Percentiles rank a stretch among this genome's conserved stretches.
These are phyloP conservation scores for Lasiosphaeria ovina DNA, from an alignment of 495 filamentous ascomycete species.

Conservation along the genomic window DNA sequence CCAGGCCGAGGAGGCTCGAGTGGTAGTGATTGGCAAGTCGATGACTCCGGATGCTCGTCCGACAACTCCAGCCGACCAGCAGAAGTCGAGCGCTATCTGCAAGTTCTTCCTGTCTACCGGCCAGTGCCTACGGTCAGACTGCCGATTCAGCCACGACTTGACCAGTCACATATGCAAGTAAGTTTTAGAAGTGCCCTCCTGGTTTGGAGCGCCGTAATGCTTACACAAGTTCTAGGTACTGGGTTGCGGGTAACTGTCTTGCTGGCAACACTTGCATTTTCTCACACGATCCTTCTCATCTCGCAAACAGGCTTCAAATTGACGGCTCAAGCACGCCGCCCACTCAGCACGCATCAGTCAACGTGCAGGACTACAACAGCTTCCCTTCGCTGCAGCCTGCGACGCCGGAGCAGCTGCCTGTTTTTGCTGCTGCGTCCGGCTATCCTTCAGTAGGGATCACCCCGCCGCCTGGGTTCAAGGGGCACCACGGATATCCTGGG, in stretches of 20 bases:
- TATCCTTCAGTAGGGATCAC: constrained; percentile 51
- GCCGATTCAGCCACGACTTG: constrained; percentile 93
- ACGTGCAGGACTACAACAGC: constrained; percentile 82
- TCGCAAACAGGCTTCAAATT: constrained; percentile 66
- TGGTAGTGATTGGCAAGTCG: constrained; percentile 84
- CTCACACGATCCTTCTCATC: constrained; percentile 87
- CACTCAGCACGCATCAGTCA: constrained; percentile 61
- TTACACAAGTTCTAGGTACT: constrained; percentile 63
- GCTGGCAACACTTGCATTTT: constrained; percentile 95
- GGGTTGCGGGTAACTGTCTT: constrained; percentile 94
- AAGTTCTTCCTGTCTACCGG: constrained; percentile 94
- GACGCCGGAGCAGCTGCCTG: constrained; percentile 56
- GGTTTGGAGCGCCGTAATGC: constrained; percentile 15
- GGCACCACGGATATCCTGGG: constrained; percentile 46
- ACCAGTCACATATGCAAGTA: constrained; percentile 98
- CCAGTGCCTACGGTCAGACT: constrained; percentile 90
- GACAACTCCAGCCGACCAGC: constrained; percentile 66
- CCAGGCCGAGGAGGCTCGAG: constrained; percentile 49
- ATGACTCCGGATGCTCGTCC: constrained; percentile 72
- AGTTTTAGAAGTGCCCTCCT: constrained; percentile 39
- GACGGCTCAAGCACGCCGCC: constrained; percentile 62
- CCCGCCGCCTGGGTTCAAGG: constrained; percentile 63
- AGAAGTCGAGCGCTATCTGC: constrained; percentile 83
- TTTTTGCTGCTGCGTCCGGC: constrained; percentile 53
- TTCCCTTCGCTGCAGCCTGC: constrained; percentile 77